phyloP scores from a whole-genome alignment of 2,329 filamentous ascomycete genomes.

The Aspergillus tanneri region DNA sequence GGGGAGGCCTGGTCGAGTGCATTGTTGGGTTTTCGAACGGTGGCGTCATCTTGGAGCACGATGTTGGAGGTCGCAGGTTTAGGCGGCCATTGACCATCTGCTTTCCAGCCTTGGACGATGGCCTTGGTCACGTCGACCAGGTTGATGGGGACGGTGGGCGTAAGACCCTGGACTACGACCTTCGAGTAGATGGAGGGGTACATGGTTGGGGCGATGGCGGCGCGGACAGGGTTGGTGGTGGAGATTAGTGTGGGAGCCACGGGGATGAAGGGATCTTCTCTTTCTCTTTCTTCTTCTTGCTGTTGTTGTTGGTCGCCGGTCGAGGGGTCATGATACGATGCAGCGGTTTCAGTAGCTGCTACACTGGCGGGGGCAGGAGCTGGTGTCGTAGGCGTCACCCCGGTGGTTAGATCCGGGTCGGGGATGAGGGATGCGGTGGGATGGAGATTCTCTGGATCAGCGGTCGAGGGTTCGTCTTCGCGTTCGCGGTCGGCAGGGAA shows the following conservation, averaged over 20 bases:
- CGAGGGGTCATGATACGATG: slow-evolving; percentile 9
- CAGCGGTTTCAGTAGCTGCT: slow-evolving; percentile 6
- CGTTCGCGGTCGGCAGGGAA: slow-evolving; percentile 18
- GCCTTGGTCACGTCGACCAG: slow-evolving; percentile 75
- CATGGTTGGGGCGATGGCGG: slow-evolving; percentile 68
- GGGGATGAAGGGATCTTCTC: slow-evolving; percentile 64
- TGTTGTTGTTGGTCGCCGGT: no score
- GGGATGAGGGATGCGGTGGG: no score
- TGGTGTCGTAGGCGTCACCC: slow-evolving; percentile 31
- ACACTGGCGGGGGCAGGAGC: slow-evolving; percentile 7
- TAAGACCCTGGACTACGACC: slow-evolving; percentile 74
- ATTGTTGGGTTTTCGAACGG: slow-evolving; percentile 22
- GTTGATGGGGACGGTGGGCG: slow-evolving; percentile 85
- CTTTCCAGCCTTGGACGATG: slow-evolving; percentile 87
- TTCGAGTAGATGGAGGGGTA: slow-evolving; percentile 88
- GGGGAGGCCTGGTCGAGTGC: slow-evolving; percentile 12
- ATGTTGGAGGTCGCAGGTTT: slow-evolving; percentile 43
- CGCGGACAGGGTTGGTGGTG: slow-evolving; percentile 70
- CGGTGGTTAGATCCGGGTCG: slow-evolving; percentile 22
- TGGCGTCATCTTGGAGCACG: slow-evolving; percentile 31
- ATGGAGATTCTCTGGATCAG: slow-evolving; percentile 16
- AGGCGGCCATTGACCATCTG: slow-evolving; percentile 90
- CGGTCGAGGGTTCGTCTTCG: slow-evolving; percentile 21
- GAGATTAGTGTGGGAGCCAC: slow-evolving; percentile 72
- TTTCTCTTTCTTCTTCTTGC: no score